Evolutionary conservation across 1,284 basidiomycete species (phyloP), one percentile per base, ranked within the genome.

Genomic region (Ceratobasidium sp.): DNA sequence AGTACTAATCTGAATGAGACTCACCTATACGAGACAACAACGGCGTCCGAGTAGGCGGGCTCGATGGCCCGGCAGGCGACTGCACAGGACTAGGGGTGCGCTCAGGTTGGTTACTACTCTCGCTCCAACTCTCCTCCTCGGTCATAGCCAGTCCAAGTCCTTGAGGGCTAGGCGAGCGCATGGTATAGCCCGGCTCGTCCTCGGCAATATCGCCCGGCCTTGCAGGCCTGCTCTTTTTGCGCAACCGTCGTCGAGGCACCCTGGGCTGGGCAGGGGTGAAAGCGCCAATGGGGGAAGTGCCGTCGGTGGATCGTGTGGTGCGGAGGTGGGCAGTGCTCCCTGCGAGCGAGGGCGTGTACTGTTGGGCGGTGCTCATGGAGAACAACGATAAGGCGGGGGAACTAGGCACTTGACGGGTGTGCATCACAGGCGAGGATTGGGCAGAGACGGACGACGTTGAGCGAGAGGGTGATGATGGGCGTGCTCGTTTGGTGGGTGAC

Each of bases 11-110:
- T 32, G 32, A 27, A 27, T 5, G 34, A 49, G 22, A 69, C 60
- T 57, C 60, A 65, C 72, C 71, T 54, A 73, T 71, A 20, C 71
- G 72, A 29, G 55, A 60, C 17, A 73, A 49, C 13, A 73, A 47
- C 4, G 70, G 71, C 13, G 71, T 35, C 50, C 58, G 65, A 43
- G 42, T 42, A 27, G 72, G 71, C 22, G 68, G 72, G 53, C 71
- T 72, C 27, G 70, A 71, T 15, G 72, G 72, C 15, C 47, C 54
- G 29, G 70, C 64, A 8, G 64, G 52, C 25, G 40, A 38, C 2
- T 31, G 52, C 1, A 52, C 50, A 34, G 64, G 64, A 29, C 64
- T 67, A 7, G 64, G 64, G 6, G 64, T 67, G 3, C 52, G 52
- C 22, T 67, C 64, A 2, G 8, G 40, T 8, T 45, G 64, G 31